Evolutionary conservation across 345 rosid genomes (phyloP).

Genomic region (Sonneratia caseolaris): DNA sequence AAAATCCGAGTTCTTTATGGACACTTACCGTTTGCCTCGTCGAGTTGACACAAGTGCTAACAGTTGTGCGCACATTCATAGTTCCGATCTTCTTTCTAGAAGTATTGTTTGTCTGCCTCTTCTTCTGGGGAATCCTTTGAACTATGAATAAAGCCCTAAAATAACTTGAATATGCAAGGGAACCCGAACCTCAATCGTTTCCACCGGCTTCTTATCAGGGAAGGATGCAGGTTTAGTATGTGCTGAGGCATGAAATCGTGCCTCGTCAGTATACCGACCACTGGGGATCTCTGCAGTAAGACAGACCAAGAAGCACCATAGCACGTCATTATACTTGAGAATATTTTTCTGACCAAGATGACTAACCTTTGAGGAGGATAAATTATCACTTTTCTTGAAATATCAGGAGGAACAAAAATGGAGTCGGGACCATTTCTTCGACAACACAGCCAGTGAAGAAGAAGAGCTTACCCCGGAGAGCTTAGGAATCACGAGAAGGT

Average conservation of each 20-base stretch:
- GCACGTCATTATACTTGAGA: neutral
- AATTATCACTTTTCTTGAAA: too few species aligned
- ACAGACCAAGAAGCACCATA: neutral
- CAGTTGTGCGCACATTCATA: neutral
- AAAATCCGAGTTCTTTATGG: neutral
- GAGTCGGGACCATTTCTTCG: too few species aligned
- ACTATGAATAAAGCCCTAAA: neutral
- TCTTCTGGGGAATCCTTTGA: neutral
- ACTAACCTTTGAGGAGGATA: too few species aligned
- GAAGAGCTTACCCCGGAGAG: constrained; percentile 42
- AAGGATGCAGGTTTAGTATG: constrained; percentile 58
- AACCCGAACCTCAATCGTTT: constrained; percentile 54
- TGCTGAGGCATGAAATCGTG: constrained; percentile 96
- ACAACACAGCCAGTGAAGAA: neutral
- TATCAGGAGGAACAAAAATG: too few species aligned
- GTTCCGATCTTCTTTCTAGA: neutral
- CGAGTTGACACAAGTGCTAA: neutral
- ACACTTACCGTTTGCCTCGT: neutral
- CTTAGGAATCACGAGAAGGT: constrained; percentile 76
- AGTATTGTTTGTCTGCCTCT: neutral
- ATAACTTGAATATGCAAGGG: constrained; percentile 21
- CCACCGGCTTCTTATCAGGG: constrained; percentile 48
- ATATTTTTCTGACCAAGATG: neutral
- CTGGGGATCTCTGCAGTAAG: constrained; percentile 56
- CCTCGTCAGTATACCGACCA: constrained; percentile 77